Percentiles rank a stretch among this genome's conserved stretches.
These are phyloP conservation scores for Daldinia decipiens DNA, from an alignment of 495 filamentous ascomycete species.

Conservation along the genomic window DNA sequence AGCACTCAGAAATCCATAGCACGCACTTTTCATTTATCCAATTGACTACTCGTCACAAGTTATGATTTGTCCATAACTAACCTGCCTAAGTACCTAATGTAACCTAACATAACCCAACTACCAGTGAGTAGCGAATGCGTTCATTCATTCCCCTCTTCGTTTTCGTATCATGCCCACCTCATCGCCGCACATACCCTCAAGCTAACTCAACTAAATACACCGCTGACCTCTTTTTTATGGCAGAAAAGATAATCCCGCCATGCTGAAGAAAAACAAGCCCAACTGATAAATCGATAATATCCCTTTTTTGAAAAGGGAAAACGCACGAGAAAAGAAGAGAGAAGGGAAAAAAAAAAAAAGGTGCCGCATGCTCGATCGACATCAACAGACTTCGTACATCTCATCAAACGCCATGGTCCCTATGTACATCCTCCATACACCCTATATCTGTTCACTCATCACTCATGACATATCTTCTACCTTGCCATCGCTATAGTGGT, in stretches of 20 bases:
- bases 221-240: background rate
- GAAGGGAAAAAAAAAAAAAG: background rate
- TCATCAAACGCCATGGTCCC: background rate
- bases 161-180: background rate
- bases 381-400: background rate
- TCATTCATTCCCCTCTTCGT: background rate
- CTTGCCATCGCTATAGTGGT: slow-evolving; percentile 11
- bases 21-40: no score
- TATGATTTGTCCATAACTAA: background rate
- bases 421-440: background rate
- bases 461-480: background rate
- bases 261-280: background rate
- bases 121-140: background rate
- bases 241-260: background rate
- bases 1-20: no score
- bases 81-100: background rate
- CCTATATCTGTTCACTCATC: no score
- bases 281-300: background rate
- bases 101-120: background rate
- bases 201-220: no score
- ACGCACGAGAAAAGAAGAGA: background rate
- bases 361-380: background rate
- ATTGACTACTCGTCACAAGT: no score
- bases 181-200: background rate
- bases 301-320: background rate